A percentile compares a stretch with the other conserved stretches of the same genome.
phyloP scores from a whole-genome alignment of 2,329 filamentous ascomycete species.

The Scedosporium apiospermum region DNA sequence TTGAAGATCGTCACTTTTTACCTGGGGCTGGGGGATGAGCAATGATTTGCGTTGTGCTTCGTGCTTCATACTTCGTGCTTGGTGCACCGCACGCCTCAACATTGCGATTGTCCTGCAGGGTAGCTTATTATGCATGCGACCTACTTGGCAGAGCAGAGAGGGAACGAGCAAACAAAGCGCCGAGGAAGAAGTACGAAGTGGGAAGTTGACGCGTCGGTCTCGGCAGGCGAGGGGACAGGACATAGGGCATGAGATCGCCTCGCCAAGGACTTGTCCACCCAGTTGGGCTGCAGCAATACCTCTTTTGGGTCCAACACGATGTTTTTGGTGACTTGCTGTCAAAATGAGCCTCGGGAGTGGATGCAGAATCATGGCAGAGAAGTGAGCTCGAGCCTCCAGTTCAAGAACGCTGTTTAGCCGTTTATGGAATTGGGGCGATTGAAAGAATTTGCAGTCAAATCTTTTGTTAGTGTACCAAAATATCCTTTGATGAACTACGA shows the following conservation, averaged over 20 bases:
- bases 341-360: neutral
- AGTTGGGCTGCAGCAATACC: too few species aligned
- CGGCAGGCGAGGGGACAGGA: neutral
- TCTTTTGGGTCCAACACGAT: too few species aligned
- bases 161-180: neutral
- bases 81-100: neutral
- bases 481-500: neutral
- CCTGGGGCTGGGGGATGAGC: too few species aligned
- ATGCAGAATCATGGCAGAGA: neutral
- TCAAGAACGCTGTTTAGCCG: neutral
- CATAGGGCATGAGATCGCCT: too few species aligned
- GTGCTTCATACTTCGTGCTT: too few species aligned
- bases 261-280: too few species aligned
- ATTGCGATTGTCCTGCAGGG: neutral
- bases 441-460: neutral
- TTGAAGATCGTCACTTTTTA: too few species aligned
- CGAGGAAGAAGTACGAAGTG: neutral
- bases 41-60: too few species aligned
- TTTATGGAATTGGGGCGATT: neutral
- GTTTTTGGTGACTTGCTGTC: neutral
- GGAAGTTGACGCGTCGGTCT: neutral
- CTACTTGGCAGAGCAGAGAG: neutral
- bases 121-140: neutral
- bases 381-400: neutral
- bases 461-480: neutral